Evolutionary conservation across 2,329 filamentous ascomycete genomes (phyloP), one percentile per base, ranked within the genome.

Genomic region (Apiospora aurea): DNA sequence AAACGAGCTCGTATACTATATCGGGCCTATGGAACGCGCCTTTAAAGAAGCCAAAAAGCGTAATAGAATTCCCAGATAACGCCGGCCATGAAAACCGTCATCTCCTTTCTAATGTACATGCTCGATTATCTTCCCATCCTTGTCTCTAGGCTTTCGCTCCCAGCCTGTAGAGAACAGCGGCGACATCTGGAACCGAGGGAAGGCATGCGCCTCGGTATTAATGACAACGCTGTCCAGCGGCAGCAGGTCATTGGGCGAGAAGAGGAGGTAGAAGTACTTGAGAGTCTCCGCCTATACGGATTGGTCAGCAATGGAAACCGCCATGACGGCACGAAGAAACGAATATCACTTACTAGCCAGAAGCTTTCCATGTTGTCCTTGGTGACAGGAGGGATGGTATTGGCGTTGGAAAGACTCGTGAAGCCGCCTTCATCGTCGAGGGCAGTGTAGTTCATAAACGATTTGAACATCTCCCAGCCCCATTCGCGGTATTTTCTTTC

Each of bases 301-400:
- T 14, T 34, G 24, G 64, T 61, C 51, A 49, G 71, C 47, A 64
- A 69, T 49, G 43, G 34, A 53, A 10, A 53, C 29, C 69, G 13
- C 41, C 14, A 21, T 29, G 66, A 13, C 29, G n/a, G 3, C 13
- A 24, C 13, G 7, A 29, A n/a, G n/a, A n/a, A 16, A 68, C 11
- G 41, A 69, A 4, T 21, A 49, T 51, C 69, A 85, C 92, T 84
- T 84, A 94, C 93, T 86, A 99, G 89, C 96, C 96, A 99, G 84
- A 98, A 98, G 80, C 94, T 97, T 84, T 99, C 96, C 96, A 99
- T 98, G 77, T 98, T 98, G 82, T 99, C 96, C 73, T 90, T 87
- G 66, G 86, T 85, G 18, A 85, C 81, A 0, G 94, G 90, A 26
- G 95, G 95, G 13, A 96, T 83, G 6, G 83, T 82, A 75, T 92